Evolutionary conservation across 2,329 filamentous ascomycete genomes (phyloP), one percentile per base, ranked within the genome.

Genomic region (Stemphylium vesicarium): DNA sequence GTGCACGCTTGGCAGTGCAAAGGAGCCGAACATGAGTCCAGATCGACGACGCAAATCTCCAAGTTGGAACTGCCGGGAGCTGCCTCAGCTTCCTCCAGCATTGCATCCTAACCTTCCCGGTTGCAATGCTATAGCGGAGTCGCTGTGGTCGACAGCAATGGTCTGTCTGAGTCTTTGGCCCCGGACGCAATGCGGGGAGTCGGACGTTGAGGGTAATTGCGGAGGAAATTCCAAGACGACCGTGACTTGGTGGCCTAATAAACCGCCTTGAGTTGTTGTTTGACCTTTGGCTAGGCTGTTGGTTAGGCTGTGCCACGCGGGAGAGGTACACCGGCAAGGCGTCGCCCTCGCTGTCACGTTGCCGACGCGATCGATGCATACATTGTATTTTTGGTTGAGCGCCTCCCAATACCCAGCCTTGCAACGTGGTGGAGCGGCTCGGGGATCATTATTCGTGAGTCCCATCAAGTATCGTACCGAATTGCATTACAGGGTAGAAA

Each of bases 1-100:
- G 59, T 59, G 59, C 63, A 37, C 13, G 16, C 54, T 60, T 62
- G 62, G 62, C 62, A 52, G 50, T 48, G 45, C 44, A 53, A 59
- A 61, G 54, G 54, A 60, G 55, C 50, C 53, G 56, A 55, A 16
- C 50, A 55, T 50, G 50, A 60, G 55, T 53, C 54, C 44, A 56
- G 60, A 60, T 63, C 62, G 56, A 55, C 60, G 57, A 56, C 52
- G 45, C 32, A 51, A 42, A 59, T 49, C 44, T 41, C 46, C 46
- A 54, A 48, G 10, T 45, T 49, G 33, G 36, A 53, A 40, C 24
- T 56, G 44, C 32, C 29, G 22, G 24, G 42, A 36, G 38, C 44
- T 33, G 22, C 38, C 20, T 43, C 16, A 33, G 10, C 18, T 45
- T 33, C 33, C 22, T 43, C 47, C 26, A 44, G 48, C 39, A 33